Evolutionary conservation across 306 rosid genomes (phyloP).

Genomic region (Psophocarpus tetragonolobus): DNA sequence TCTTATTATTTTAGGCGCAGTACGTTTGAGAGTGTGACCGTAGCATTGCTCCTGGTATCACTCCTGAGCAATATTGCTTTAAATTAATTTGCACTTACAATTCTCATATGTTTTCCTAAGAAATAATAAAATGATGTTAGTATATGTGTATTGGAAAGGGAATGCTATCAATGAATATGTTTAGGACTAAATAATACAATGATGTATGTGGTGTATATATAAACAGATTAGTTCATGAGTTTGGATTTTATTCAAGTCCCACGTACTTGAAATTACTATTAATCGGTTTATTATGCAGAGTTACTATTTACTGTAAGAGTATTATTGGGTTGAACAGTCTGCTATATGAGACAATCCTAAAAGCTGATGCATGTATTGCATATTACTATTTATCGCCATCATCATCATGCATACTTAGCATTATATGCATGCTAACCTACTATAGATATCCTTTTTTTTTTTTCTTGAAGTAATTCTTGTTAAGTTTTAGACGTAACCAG

Average conservation of each 20-base stretch:
- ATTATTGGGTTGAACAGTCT: neutral
- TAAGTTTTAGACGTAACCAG: too few relatives aligned
- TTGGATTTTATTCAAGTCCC: too few relatives aligned
- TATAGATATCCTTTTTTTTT: too few relatives aligned
- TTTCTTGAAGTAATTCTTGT: too few relatives aligned
- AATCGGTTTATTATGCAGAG: too few relatives aligned
- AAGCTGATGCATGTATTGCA: neutral
- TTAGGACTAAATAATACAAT: neutral
- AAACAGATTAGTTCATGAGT: too few relatives aligned
- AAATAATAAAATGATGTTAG: too few relatives aligned
- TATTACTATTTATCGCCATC: neutral
- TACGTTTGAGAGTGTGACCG: neutral
- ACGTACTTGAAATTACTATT: too few relatives aligned
- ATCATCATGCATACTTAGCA: too few relatives aligned
- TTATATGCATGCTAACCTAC: too few relatives aligned
- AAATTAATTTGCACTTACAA: neutral
- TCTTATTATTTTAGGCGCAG: neutral
- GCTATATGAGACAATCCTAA: neutral
- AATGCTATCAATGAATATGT: too few relatives aligned
- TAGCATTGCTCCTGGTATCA: neutral
- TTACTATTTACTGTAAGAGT: neutral
- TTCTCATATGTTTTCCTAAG: neutral
- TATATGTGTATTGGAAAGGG: too few relatives aligned
- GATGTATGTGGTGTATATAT: neutral
- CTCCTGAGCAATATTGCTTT: neutral